Base-by-base conservation (phyloP, 352 stramenopile species). In the Globisporangium takayamanum region DNA sequence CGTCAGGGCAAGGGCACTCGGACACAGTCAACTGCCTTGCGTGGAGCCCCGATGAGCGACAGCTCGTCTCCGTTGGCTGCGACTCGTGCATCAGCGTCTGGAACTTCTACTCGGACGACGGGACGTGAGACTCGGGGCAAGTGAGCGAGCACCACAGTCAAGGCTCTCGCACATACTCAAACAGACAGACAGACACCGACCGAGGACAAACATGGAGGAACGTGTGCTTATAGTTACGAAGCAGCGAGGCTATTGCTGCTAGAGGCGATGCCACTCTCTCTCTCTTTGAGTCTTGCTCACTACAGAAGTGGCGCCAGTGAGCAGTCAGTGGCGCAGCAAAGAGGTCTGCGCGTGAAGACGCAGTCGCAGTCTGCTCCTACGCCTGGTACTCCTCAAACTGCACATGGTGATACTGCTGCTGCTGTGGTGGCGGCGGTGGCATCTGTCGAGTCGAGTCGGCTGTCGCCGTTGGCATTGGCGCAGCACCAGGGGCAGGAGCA, bases 11-110 rank as follows among this genome's bases (percentile, higher is more conserved):
- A 39, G 84, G 79, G 12, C 90, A 97, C 69, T 89, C 79, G 5
- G 78, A 84, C 28, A 67, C 72, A 15, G 74, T 96, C 45, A 85
- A 87, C 36, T 73, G 69, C 36, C 14, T 97, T 4, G 65, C 76
- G 26, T 98, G 92, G 92, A 96, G 81, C 54, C 81, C 81, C 0
- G 89, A 98, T 55, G 88, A 97, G 67, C 76, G 84, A n/a, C 90
- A 97, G 69, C 66, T 98, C 41, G 87, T 97, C 8, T 89, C 85
- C 5, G 88, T 95, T 20, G 89, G 84, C n/a, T 64, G 72, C 8
- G 92, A 98, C 64, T 86, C 84, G 55, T 97, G 89, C 58, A 74
- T 97, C 53, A 93, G 84, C 56, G 68, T 97, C 41, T 97, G 89
- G 88, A 97, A 97, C 60, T 94, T 97, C 57, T 98, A 80, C 61